A percentile compares a stretch with the other conserved stretches of the same genome.
phyloP scores from a whole-genome alignment of 2,329 filamentous ascomycete species.

The Pseudogymnoascus sp. region DNA sequence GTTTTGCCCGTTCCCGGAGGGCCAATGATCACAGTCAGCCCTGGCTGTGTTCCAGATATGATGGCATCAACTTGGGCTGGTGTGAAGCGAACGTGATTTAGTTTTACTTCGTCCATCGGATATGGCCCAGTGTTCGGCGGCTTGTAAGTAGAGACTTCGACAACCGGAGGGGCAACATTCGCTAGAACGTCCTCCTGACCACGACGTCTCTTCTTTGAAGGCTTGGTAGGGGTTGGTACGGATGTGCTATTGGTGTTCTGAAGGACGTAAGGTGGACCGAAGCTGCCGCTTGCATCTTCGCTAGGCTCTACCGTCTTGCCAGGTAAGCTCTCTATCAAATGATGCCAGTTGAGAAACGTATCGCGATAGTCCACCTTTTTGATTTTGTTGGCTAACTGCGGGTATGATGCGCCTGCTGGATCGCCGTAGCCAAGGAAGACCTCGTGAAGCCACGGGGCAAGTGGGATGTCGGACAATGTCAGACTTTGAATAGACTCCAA shows the following conservation, averaged over 20 bases:
- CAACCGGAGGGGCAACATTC: slow-evolving; percentile 52
- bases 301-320: slow-evolving; percentile 76
- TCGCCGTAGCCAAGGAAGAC: slow-evolving; percentile 98
- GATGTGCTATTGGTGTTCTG: slow-evolving; percentile 51
- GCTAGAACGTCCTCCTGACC: slow-evolving; percentile 61
- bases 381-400: slow-evolving; percentile 68
- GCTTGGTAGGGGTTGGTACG: slow-evolving; percentile 43
- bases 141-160: slow-evolving; percentile 84
- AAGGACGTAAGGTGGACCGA: slow-evolving; percentile 81
- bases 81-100: slow-evolving; percentile 82
- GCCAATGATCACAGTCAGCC: slow-evolving; percentile 86
- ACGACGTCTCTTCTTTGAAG: slow-evolving; percentile 79
- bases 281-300: slow-evolving; percentile 61
- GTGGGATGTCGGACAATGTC: slow-evolving; percentile 72
- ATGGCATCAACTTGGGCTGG: slow-evolving; percentile 87
- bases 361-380: slow-evolving; percentile 82
- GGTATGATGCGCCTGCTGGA: slow-evolving; percentile 78
- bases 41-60: slow-evolving; percentile 85
- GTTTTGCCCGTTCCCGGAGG: slow-evolving; percentile 97
- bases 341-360: slow-evolving; percentile 92
- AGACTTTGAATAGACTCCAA: slow-evolving; percentile 85
- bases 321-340: slow-evolving; percentile 82
- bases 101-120: slow-evolving; percentile 69
- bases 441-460: slow-evolving; percentile 89
- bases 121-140: slow-evolving; percentile 86